phyloP scores from a whole-genome alignment of 768 basidiomycete species.

The Cystobasidium tubakii region DNA sequence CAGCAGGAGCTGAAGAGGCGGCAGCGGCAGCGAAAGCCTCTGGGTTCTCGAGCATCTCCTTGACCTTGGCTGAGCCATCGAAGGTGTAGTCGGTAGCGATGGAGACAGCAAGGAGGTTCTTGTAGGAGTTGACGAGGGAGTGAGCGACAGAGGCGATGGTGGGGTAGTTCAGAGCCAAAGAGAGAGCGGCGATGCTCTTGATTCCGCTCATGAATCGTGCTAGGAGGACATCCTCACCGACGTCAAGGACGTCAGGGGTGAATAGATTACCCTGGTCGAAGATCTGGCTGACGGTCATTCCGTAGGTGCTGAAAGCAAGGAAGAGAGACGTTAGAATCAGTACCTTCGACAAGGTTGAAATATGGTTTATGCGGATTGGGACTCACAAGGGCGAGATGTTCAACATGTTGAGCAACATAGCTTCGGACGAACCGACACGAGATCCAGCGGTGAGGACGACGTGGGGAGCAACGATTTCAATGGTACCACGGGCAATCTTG shows the following conservation, averaged over 20 bases:
- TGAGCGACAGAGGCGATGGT: constrained; percentile 89
- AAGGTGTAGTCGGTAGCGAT: constrained; percentile 89
- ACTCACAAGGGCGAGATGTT: constrained; percentile 66
- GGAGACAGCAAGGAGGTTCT: constrained; percentile 87
- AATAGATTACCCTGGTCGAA: constrained; percentile 91
- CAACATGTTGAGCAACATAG: constrained; percentile 97
- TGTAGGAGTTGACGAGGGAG: constrained; percentile 97
- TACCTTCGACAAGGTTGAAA: not conserved
- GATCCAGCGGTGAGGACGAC: constrained; percentile 87
- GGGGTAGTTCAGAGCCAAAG: constrained; percentile 90
- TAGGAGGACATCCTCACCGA: constrained; percentile 83
- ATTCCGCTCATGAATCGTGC: constrained; percentile 87
- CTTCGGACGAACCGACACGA: constrained; percentile 94
- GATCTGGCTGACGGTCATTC: constrained; percentile 96
- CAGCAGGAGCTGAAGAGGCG: constrained; percentile 58
- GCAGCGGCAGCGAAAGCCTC: constrained; percentile 89
- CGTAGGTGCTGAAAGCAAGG: constrained; percentile 70
- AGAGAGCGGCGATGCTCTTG: constrained; percentile 92
- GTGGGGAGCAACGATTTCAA: constrained; percentile 96
- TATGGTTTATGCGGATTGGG: too few species aligned
- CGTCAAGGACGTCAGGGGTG: constrained; percentile 80
- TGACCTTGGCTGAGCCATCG: constrained; percentile 89
- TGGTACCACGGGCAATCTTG: constrained; percentile 99
- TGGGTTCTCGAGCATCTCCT: constrained; percentile 95
- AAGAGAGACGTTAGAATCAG: not conserved